These are phyloP conservation scores for Ramaria rubella DNA, from an alignment of 768 basidiomycete species.

Conservation along the genomic window DNA sequence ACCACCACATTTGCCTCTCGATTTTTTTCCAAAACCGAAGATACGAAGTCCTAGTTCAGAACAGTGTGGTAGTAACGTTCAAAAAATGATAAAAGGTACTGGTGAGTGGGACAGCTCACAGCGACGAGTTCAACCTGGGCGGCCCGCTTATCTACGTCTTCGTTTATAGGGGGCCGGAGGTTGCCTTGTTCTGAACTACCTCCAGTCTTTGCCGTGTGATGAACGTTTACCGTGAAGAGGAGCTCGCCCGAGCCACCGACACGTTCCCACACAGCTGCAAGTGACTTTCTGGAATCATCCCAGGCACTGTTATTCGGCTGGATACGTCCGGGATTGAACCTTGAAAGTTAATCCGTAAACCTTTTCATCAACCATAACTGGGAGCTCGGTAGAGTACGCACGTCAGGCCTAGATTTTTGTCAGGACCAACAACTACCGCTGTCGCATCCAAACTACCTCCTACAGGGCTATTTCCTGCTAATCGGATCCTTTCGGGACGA, in stretches of 20 bases:
- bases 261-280: slow-evolving; percentile 52
- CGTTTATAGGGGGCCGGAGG: slow-evolving; percentile 53
- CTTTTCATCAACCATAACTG: background rate
- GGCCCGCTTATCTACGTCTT: slow-evolving; percentile 39
- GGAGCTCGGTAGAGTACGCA: slow-evolving; percentile 16
- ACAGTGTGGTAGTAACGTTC: background rate
- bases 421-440: slow-evolving; percentile 27
- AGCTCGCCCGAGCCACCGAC: slow-evolving; percentile 26
- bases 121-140: slow-evolving; percentile 45
- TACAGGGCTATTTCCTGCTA: slow-evolving; percentile 38
- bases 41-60: slow-evolving; percentile 37
- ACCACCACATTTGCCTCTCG: slow-evolving; percentile 43
- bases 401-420: slow-evolving; percentile 37
- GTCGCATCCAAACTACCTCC: slow-evolving; percentile 45
- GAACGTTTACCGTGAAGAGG: slow-evolving; percentile 55
- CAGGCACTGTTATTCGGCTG: slow-evolving; percentile 51
- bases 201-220: slow-evolving; percentile 52
- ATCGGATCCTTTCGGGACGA: slow-evolving; percentile 42
- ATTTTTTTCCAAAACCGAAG: slow-evolving; percentile 37
- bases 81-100: slow-evolving; percentile 1
- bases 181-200: slow-evolving; percentile 50
- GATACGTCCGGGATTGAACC: slow-evolving; percentile 57
- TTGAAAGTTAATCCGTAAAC: slow-evolving; percentile 18
- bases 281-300: slow-evolving; percentile 51
- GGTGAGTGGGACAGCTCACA: slow-evolving; percentile 28